Percentiles rank a stretch among this genome's conserved stretches.
Evolutionary conservation across 2,329 filamentous ascomycete genomes (phyloP).

Genomic region (Orbilia brochopaga): DNA sequence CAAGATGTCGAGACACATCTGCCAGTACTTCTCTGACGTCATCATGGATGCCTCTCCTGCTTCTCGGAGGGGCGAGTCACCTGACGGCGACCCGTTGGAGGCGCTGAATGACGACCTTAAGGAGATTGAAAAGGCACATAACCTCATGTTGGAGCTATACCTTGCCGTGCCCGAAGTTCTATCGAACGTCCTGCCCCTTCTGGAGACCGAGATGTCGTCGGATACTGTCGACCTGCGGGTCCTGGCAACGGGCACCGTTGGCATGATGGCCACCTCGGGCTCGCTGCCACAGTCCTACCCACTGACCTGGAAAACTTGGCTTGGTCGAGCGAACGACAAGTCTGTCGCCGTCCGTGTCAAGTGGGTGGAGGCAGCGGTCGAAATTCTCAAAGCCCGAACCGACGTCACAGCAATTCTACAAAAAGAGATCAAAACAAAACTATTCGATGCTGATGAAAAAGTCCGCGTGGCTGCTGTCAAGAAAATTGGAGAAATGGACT

Average conservation of each 20-base stretch:
- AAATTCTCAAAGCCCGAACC: slow-evolving; percentile 83
- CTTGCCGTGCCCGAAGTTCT: slow-evolving; percentile 85
- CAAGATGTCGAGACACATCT: slow-evolving; percentile 92
- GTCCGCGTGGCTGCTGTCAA: slow-evolving; percentile 89
- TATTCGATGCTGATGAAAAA: slow-evolving; percentile 87
- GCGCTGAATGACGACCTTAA: slow-evolving; percentile 82
- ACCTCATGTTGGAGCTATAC: slow-evolving; percentile 89
- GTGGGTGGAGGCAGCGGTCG: slow-evolving; percentile 82
- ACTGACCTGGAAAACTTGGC: slow-evolving; percentile 56
- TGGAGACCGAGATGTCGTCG: slow-evolving; percentile 88
- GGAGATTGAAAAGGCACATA: slow-evolving; percentile 87
- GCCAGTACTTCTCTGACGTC: slow-evolving; percentile 95
- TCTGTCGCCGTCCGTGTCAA: slow-evolving; percentile 78
- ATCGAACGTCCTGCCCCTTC: slow-evolving; percentile 88
- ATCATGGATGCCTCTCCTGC: slow-evolving; percentile 80
- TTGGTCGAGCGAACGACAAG: slow-evolving; percentile 86
- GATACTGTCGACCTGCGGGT: slow-evolving; percentile 86
- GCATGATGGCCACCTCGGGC: slow-evolving; percentile 69
- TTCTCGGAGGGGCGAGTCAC: slow-evolving; percentile 50
- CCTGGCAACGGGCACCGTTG: slow-evolving; percentile 89
- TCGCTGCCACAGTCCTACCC: slow-evolving; percentile 53
- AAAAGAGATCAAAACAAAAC: slow-evolving; percentile 73
- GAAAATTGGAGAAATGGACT: slow-evolving; percentile 82
- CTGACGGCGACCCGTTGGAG: slow-evolving; percentile 60
- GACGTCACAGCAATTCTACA: slow-evolving; percentile 69